A percentile compares a stretch with the other conserved stretches of the same genome.
phyloP scores from a whole-genome alignment of 805 yeast species.

The Ogataea angusta region DNA sequence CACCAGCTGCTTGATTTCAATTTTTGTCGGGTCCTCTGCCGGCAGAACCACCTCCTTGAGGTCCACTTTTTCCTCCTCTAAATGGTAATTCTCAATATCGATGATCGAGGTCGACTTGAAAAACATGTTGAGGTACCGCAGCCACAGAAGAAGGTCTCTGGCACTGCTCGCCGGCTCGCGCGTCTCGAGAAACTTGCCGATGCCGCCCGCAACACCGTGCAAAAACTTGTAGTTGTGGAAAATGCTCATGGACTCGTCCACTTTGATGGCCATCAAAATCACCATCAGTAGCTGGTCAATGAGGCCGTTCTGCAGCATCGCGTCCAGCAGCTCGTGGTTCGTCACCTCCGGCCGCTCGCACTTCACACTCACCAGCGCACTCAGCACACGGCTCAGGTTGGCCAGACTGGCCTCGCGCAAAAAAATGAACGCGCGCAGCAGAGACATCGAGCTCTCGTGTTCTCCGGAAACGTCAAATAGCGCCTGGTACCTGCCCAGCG shows the following conservation, averaged over 20 bases:
- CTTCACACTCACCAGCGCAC: slow-evolving; percentile 14
- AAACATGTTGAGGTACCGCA: slow-evolving; percentile 34
- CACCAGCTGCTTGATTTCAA: slow-evolving; percentile 24
- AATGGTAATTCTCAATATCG: slow-evolving; percentile 44
- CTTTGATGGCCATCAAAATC: slow-evolving; percentile 28
- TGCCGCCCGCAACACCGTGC: slow-evolving; percentile 24
- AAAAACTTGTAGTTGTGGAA: slow-evolving; percentile 26
- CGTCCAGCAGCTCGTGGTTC: slow-evolving; percentile 16
- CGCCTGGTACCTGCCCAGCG: slow-evolving; percentile 24
- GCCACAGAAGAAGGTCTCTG: slow-evolving; percentile 28
- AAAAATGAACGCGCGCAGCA: slow-evolving; percentile 23
- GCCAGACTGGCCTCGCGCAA: slow-evolving; percentile 27
- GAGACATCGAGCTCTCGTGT: slow-evolving; percentile 24
- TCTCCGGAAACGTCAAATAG: slow-evolving; percentile 28
- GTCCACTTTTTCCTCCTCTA: slow-evolving; percentile 32
- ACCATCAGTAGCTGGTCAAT: slow-evolving; percentile 27
- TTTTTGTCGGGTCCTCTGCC: slow-evolving; percentile 26
- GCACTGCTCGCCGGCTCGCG: slow-evolving; percentile 18
- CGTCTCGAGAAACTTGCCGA: slow-evolving; percentile 17
- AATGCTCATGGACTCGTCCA: slow-evolving; percentile 30
- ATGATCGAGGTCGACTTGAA: slow-evolving; percentile 49
- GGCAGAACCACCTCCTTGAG: slow-evolving; percentile 29
- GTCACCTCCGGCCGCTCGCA: slow-evolving; percentile 8
- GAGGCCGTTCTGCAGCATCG: slow-evolving; percentile 21
- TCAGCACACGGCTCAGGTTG: slow-evolving; percentile 21